Percentiles rank a stretch among this genome's conserved stretches.
These are phyloP conservation scores for Claviceps citrina DNA, from an alignment of 2,329 filamentous ascomycete species.

Conservation along the genomic window DNA sequence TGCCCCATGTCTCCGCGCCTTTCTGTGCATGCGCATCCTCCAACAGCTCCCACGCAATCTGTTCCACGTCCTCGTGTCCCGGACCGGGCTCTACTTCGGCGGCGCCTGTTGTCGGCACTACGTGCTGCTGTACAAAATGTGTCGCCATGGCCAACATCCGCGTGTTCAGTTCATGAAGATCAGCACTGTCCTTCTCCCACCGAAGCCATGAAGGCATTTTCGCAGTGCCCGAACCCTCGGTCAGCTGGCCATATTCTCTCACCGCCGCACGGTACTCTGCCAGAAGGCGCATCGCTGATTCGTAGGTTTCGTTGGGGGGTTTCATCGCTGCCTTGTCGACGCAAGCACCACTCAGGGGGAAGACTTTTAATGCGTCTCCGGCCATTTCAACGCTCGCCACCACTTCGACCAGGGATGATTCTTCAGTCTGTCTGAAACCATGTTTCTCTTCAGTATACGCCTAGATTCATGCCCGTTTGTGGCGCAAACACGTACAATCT, in stretches of 20 bases:
- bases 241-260: conserved; percentile 13
- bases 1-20: conserved; percentile 19
- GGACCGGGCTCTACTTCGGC: background rate
- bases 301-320: background rate
- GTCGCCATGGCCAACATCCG: conserved; percentile 11
- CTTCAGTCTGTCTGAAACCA: background rate
- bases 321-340: background rate
- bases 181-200: conserved; percentile 20
- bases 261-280: conserved; percentile 10
- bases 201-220: conserved; percentile 15
- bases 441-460: background rate
- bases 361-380: background rate
- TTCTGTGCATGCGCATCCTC: conserved; percentile 11
- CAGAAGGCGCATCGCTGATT: conserved; percentile 3
- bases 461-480: background rate
- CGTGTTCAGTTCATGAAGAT: conserved; percentile 16
- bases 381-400: background rate
- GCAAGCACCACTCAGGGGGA: background rate
- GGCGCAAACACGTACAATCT: conserved; percentile 2
- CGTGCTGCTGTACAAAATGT: conserved; percentile 10
- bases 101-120: conserved; percentile 15
- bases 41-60: conserved; percentile 20
- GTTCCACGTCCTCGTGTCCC: conserved; percentile 14
- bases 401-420: background rate
- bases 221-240: conserved; percentile 8